Percentiles rank a stretch among this genome's conserved stretches.
Conservation (phyloP, 306 rosid genomes). For the Begonia loranthoides region DNA sequence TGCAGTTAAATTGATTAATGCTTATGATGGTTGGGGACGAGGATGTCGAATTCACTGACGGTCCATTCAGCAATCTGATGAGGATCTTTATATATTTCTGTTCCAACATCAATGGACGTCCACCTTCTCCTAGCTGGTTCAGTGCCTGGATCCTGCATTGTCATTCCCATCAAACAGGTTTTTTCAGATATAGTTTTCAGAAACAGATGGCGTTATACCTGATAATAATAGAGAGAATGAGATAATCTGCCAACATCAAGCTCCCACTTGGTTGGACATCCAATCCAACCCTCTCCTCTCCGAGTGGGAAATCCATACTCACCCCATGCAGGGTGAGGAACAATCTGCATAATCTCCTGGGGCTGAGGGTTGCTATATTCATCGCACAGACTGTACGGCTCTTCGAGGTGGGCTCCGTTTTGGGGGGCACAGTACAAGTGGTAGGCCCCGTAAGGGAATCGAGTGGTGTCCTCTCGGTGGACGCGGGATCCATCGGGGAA, state of each 20-base stretch:
- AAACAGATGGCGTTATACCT: conserved; percentile 12
- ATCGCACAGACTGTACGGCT: conserved; percentile 40
- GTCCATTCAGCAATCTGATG: conserved; percentile 35
- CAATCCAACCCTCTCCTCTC: conserved; percentile 50
- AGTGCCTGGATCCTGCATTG: conserved; percentile 36
- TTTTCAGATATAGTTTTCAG: background rate
- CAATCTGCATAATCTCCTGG: conserved; percentile 43
- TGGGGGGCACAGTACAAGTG: conserved; percentile 45
- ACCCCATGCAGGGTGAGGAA: conserved; percentile 53
- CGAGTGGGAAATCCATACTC: conserved; percentile 36
- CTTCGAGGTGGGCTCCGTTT: conserved; percentile 25
- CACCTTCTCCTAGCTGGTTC: conserved; percentile 31
- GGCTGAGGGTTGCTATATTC: conserved; percentile 53
- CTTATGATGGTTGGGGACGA: conserved; percentile 12
- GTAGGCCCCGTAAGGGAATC: conserved; percentile 42
- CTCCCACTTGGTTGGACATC: conserved; percentile 40
- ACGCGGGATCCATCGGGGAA: conserved; percentile 21
- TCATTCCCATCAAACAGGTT: background rate
- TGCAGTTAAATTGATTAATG: background rate
- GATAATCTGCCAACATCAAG: conserved; percentile 48
- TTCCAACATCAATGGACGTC: conserved; percentile 35
- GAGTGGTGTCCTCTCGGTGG: conserved; percentile 33
- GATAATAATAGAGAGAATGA: conserved; percentile 34
- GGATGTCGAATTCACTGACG: conserved; percentile 36
- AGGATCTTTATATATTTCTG: conserved; percentile 29